A percentile compares a stretch with the other conserved stretches of the same genome.
Evolutionary conservation across 1,284 basidiomycete species (phyloP).

Genomic region (Coniferiporia sulphurascens): DNA sequence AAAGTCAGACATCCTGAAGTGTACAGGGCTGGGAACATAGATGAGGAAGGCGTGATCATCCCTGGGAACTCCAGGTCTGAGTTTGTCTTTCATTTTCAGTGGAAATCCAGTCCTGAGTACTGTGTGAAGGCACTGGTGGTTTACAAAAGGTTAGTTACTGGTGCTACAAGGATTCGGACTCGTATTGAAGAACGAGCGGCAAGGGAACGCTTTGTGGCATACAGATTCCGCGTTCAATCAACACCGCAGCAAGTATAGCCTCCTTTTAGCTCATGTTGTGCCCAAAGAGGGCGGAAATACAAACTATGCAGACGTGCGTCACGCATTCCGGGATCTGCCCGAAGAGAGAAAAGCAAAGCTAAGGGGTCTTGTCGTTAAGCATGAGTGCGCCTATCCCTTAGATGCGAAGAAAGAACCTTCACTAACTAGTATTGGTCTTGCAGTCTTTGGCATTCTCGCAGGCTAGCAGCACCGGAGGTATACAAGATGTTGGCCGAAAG

Average conservation of each 20-base stretch:
- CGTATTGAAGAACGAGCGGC: neutral
- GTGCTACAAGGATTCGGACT: neutral
- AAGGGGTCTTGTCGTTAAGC: conserved; percentile 26
- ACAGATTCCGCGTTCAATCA: conserved; percentile 27
- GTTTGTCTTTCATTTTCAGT: neutral
- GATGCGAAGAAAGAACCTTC: neutral
- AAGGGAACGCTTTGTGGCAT: conserved; percentile 26
- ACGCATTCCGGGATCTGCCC: conserved; percentile 24
- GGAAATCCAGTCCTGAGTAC: neutral
- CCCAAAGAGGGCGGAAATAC: conserved; percentile 27
- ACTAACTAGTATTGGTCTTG: neutral
- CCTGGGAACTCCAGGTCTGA: conserved; percentile 5
- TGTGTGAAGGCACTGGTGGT: conserved; percentile 20
- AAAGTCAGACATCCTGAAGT: conserved; percentile 21
- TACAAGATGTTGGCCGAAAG: conserved; percentile 22
- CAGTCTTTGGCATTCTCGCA: conserved; percentile 24
- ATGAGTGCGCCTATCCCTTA: conserved; percentile 17
- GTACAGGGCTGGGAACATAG: conserved; percentile 23
- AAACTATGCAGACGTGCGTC: conserved; percentile 27
- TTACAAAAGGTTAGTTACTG: conserved; percentile 19
- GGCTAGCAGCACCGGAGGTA: conserved; percentile 23
- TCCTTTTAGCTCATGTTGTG: conserved; percentile 27
- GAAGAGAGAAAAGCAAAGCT: conserved; percentile 25
- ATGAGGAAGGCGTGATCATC: conserved; percentile 20
- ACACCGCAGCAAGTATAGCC: conserved; percentile 25